Conservation (phyloP, 2,329 filamentous ascomycete species). For the Alternaria tenuissima region DNA sequence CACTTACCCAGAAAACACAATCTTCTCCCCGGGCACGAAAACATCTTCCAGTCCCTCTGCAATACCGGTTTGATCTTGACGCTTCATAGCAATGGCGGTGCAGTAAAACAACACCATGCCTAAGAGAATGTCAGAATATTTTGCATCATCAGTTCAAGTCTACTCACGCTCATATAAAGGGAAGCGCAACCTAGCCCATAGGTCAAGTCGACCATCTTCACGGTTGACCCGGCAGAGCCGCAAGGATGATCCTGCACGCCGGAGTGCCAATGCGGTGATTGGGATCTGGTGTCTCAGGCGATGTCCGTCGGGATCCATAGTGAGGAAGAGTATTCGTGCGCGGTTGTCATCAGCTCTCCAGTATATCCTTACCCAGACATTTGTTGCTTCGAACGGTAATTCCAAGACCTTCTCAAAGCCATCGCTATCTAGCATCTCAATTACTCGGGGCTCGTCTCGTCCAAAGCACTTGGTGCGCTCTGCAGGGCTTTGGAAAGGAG, state of each 20-base stretch:
- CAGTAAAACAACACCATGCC: slow-evolving; percentile 66
- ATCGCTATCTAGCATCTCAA: slow-evolving; percentile 48
- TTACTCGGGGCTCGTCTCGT: slow-evolving; percentile 45
- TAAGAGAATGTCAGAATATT: slow-evolving; percentile 31
- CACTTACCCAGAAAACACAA: slow-evolving; percentile 60
- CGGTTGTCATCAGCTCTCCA: slow-evolving; percentile 61
- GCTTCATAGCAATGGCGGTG: slow-evolving; percentile 65
- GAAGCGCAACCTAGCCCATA: slow-evolving; percentile 66
- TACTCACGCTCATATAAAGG: slow-evolving; percentile 61
- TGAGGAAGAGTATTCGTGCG: slow-evolving; percentile 63
- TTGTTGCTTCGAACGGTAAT: slow-evolving; percentile 57
- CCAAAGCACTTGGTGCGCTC: slow-evolving; percentile 47
- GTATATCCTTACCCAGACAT: slow-evolving; percentile 60
- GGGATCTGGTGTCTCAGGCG: slow-evolving; percentile 60
- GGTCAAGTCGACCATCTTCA: slow-evolving; percentile 53
- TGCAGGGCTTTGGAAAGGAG: slow-evolving; percentile 46
- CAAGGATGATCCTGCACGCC: slow-evolving; percentile 53
- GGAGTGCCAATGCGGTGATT: slow-evolving; percentile 57
- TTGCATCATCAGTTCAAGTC: background rate
- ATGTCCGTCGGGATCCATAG: slow-evolving; percentile 50
- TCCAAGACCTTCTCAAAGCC: slow-evolving; percentile 54
- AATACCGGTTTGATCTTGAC: slow-evolving; percentile 59
- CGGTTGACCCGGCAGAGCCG: slow-evolving; percentile 52
- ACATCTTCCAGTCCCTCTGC: slow-evolving; percentile 57
- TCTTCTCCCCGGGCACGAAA: slow-evolving; percentile 56